Evolutionary conservation across 2,329 filamentous ascomycete genomes (phyloP).

Genomic region (Xylariaceae sp.): DNA sequence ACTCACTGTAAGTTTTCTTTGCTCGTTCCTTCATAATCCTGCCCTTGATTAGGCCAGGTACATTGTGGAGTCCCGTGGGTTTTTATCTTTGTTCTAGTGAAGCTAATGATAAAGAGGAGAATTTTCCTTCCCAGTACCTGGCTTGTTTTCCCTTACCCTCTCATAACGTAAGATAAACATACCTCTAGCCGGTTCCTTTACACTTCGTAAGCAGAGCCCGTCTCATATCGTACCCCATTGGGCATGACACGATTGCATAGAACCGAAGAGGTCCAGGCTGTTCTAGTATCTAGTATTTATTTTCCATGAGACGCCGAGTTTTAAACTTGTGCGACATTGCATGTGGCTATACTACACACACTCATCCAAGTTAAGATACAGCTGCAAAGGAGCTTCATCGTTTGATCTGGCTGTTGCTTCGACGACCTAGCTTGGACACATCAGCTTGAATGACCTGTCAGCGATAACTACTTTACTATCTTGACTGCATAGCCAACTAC

Average conservation of each 20-base stretch:
- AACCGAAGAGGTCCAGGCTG: too few species aligned
- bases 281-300: not conserved
- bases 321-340: too few species aligned
- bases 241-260: not conserved
- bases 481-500: not conserved
- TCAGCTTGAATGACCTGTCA: too few species aligned
- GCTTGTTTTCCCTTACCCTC: slow-evolving; percentile 25
- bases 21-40: not conserved
- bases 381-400: too few species aligned
- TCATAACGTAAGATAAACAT: slow-evolving; percentile 35
- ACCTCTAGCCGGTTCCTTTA: not conserved
- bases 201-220: slow-evolving; percentile 8
- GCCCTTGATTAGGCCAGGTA: slow-evolving; percentile 13
- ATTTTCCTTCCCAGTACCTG: slow-evolving; percentile 28
- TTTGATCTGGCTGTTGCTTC: too few species aligned
- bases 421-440: too few species aligned
- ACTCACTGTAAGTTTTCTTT: not conserved
- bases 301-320: not conserved
- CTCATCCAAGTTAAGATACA: too few species aligned
- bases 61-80: slow-evolving; percentile 29
- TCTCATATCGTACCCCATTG: not conserved
- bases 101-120: slow-evolving; percentile 25
- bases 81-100: slow-evolving; percentile 29
- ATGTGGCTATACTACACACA: too few species aligned
- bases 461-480: too few species aligned